These are phyloP conservation scores for Juglanconis juglandina DNA, from an alignment of 2,329 filamentous ascomycete genomes.

Conservation along the genomic window DNA sequence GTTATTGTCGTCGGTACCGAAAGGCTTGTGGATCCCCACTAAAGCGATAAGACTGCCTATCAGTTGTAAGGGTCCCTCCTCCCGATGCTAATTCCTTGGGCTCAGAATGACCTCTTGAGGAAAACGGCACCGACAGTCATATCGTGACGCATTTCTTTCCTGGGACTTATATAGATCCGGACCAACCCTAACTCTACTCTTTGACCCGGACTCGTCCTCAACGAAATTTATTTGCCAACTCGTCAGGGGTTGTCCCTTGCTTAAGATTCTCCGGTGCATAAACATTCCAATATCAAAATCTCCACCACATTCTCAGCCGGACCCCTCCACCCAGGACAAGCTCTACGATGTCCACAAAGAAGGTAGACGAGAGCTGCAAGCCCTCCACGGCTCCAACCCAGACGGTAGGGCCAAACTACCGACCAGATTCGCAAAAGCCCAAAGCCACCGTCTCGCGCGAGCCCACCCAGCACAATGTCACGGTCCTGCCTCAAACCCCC, in stretches of 20 bases:
- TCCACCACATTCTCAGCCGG: slow-evolving; percentile 3
- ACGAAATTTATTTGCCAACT: neutral
- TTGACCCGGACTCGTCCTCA: neutral
- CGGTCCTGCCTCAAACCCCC: slow-evolving; percentile 86
- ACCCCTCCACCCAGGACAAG: neutral
- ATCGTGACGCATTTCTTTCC: neutral
- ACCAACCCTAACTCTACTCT: neutral
- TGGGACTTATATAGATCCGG: no score
- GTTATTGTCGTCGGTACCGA: no score
- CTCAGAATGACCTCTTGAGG: neutral
- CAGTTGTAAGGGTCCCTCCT: neutral
- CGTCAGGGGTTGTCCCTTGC: slow-evolving; percentile 2
- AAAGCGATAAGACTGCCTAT: neutral
- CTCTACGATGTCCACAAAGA: slow-evolving; percentile 14
- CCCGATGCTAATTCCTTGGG: neutral
- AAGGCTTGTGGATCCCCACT: neutral
- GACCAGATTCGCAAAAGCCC: slow-evolving; percentile 72
- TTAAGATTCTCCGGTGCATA: slow-evolving; percentile 6
- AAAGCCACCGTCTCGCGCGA: slow-evolving; percentile 83
- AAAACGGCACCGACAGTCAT: no score
- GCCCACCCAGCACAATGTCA: slow-evolving; percentile 80
- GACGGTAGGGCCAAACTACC: slow-evolving; percentile 77
- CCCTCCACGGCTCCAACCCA: slow-evolving; percentile 43
- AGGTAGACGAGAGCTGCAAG: slow-evolving; percentile 6
- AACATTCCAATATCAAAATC: slow-evolving; percentile 13